phyloP scores from a whole-genome alignment of 164 flowering plant species.

The Santalum album region DNA sequence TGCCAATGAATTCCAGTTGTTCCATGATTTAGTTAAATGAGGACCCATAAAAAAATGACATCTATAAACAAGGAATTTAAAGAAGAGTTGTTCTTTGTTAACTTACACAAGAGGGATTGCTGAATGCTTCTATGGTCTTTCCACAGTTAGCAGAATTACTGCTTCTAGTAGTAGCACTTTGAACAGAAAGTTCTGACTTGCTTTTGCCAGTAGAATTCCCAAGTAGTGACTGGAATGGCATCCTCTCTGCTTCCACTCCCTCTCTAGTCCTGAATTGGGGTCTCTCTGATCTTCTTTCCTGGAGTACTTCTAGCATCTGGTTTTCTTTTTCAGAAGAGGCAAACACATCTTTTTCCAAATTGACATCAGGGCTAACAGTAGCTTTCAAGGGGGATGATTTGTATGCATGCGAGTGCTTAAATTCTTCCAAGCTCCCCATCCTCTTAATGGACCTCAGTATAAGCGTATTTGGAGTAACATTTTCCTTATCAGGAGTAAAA shows the following conservation, averaged over 20 bases:
- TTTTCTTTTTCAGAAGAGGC: constrained; percentile 48
- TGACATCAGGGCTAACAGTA: constrained; percentile 8
- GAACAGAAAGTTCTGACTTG: constrained; percentile 21
- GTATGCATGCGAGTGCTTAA: constrained; percentile 10
- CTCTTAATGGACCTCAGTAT: constrained; percentile 26
- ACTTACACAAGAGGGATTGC: constrained; percentile 26
- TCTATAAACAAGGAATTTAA: too few species aligned
- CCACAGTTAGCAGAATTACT: constrained; percentile 21
- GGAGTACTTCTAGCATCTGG: constrained; percentile 26
- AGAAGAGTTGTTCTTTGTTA: background rate
- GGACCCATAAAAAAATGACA: too few species aligned
- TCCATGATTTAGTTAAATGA: background rate
- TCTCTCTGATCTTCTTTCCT: constrained; percentile 18
- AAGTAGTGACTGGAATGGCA: constrained; percentile 58
- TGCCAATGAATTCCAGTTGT: constrained; percentile 12
- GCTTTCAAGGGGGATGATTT: constrained; percentile 22
- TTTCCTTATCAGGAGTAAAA: constrained; percentile 60
- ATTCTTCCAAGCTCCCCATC: constrained; percentile 21
- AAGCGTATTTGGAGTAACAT: constrained; percentile 39
- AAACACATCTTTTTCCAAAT: constrained; percentile 15
- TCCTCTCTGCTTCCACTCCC: constrained; percentile 26
- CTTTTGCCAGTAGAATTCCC: constrained; percentile 21
- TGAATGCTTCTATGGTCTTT: constrained; percentile 13
- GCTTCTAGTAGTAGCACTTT: constrained; percentile 17
- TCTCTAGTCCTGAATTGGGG: constrained; percentile 11